Conservation (phyloP, 73 alveolate species). For the Diophrys appendiculata region DNA sequence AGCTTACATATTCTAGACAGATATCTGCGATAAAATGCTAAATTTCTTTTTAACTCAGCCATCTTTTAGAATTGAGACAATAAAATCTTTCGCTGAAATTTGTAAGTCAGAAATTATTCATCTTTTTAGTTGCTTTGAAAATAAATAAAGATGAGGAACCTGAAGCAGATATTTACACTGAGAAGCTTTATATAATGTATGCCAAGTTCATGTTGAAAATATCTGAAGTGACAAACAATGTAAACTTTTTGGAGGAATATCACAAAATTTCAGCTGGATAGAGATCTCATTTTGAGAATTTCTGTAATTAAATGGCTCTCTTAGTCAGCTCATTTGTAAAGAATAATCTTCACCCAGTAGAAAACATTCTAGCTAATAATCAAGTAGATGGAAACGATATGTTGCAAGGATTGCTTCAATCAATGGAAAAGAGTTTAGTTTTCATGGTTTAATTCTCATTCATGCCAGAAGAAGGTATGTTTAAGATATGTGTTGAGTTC, state of each 20-base stretch:
- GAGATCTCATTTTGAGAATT: constrained; percentile 40
- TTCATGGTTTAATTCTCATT: constrained; percentile 64
- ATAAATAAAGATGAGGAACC: not conserved
- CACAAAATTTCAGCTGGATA: constrained; percentile 2
- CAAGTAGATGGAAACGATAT: constrained; percentile 18
- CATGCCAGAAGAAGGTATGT: constrained; percentile 73
- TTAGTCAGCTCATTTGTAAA: constrained; percentile 20
- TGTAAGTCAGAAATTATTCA: not conserved
- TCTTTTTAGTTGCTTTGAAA: not conserved
- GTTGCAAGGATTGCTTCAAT: not conserved
- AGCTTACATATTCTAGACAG: constrained; percentile 72
- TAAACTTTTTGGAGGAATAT: constrained; percentile 33
- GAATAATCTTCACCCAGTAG: constrained; percentile 23
- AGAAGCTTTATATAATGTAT: constrained; percentile 32
- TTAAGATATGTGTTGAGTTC: constrained; percentile 82
- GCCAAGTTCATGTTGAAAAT: constrained; percentile 44
- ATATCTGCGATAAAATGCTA: constrained; percentile 32
- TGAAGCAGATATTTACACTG: constrained; percentile 4
- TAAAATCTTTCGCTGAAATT: constrained; percentile 76
- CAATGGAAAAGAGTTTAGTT: constrained; percentile 23
- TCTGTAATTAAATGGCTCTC: constrained; percentile 40
- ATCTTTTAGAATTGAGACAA: constrained; percentile 73
- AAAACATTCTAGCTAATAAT: constrained; percentile 29
- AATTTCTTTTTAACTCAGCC: constrained; percentile 35
- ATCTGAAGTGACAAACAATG: constrained; percentile 36